phyloP scores from a whole-genome alignment of 768 basidiomycete species.

The Coprinopsis cinerea region DNA sequence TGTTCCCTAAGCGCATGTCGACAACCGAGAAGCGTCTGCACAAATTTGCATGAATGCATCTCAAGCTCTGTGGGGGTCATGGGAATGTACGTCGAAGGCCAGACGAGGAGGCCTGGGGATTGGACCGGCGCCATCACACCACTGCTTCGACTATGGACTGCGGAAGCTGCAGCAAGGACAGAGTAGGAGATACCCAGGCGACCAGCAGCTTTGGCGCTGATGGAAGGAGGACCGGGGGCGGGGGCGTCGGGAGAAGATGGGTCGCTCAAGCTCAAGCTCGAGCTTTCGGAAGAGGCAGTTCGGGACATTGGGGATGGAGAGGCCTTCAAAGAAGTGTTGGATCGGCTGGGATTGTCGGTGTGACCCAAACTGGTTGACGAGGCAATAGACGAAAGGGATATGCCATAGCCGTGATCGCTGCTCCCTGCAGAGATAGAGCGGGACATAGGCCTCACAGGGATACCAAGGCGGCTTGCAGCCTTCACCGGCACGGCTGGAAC shows the following conservation, averaged over 20 bases:
- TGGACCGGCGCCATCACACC: constrained; percentile 30
- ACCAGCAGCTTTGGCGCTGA: constrained; percentile 37
- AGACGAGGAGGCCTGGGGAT: constrained; percentile 58
- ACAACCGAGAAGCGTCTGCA: constrained; percentile 60
- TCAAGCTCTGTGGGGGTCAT: constrained; percentile 56
- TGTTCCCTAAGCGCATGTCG: constrained; percentile 51
- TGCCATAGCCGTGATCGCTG: not conserved
- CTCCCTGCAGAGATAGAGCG: not conserved
- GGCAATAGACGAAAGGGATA: not conserved
- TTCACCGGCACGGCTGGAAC: not conserved
- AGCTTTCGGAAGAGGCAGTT: not conserved
- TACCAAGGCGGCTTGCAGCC: constrained; percentile 14
- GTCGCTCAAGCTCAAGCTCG: constrained; percentile 5
- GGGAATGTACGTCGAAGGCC: constrained; percentile 54
- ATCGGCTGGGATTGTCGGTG: no score
- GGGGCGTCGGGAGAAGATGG: not conserved
- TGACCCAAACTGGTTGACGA: no score
- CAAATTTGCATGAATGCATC: constrained; percentile 67
- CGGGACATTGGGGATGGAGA: not conserved
- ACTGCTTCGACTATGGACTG: constrained; percentile 9
- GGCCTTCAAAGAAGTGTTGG: no score
- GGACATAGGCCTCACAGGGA: constrained; percentile 3
- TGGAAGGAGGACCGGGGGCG: constrained; percentile 10
- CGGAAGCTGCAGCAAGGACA: constrained; percentile 24
- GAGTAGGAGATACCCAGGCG: constrained; percentile 35